Conservation (phyloP, 495 filamentous ascomycete genomes). For the Aspergillus carlsbadensis region DNA sequence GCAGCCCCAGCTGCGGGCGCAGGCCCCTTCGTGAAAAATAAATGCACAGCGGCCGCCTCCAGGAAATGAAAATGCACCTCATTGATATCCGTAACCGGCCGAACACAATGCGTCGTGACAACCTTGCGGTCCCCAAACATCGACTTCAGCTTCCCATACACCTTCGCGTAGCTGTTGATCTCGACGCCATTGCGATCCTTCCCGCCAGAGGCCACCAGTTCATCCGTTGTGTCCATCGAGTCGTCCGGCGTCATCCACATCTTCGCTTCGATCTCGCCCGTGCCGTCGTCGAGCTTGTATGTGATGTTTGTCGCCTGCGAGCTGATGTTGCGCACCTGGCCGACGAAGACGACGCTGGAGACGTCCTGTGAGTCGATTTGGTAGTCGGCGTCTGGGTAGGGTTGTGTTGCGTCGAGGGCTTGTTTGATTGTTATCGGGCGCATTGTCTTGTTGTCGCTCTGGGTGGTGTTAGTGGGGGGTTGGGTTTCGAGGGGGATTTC, state of each 20-base stretch:
- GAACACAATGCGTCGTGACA: conserved; percentile 76
- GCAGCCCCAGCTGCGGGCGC: conserved; percentile 40
- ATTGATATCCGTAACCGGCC: conserved; percentile 78
- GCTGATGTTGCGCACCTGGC: conserved; percentile 83
- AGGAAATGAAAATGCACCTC: conserved; percentile 88
- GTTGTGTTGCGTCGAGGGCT: conserved; percentile 73
- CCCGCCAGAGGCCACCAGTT: conserved; percentile 31
- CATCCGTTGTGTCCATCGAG: conserved; percentile 42
- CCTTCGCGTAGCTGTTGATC: conserved; percentile 75
- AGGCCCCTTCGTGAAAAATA: conserved; percentile 80
- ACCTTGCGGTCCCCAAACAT: conserved; percentile 74
- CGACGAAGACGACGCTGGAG: conserved; percentile 70
- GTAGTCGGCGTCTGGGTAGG: conserved; percentile 71
- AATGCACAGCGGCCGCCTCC: conserved; percentile 82
- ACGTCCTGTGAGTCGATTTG: conserved; percentile 73
- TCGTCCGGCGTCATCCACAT: conserved; percentile 74
- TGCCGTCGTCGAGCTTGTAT: conserved; percentile 94
- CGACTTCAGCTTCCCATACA: conserved; percentile 73
- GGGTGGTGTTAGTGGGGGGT: conserved; percentile 13
- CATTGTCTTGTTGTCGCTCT: conserved; percentile 66
- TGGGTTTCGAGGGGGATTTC: neutral
- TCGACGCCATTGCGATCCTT: conserved; percentile 48
- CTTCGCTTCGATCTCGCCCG: conserved; percentile 88
- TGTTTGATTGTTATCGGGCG: conserved; percentile 95
- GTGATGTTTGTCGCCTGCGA: conserved; percentile 87